Percentiles rank a stretch among this genome's conserved stretches.
phyloP scores from a whole-genome alignment of 2,329 filamentous ascomycete genomes.

The Pseudogymnoascus sp. region DNA sequence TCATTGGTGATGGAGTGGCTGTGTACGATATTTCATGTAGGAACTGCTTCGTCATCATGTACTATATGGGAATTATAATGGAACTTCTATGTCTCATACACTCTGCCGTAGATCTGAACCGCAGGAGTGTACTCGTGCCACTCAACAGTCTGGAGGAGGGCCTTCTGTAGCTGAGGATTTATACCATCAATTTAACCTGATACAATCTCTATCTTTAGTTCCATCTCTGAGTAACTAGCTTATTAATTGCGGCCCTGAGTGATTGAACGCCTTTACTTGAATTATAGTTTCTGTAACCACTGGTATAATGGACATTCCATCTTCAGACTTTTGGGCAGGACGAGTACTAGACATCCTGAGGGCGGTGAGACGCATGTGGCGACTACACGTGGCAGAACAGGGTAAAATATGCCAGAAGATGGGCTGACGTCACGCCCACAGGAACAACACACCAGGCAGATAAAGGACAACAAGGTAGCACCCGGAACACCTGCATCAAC shows the following conservation, averaged over 20 bases:
- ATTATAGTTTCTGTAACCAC: too few species aligned
- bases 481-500: neutral
- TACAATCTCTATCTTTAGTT: too few species aligned
- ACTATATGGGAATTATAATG: neutral
- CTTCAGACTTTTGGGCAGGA: too few species aligned
- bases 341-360: neutral
- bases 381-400: neutral
- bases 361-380: neutral
- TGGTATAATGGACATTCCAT: too few species aligned
- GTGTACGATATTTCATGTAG: neutral
- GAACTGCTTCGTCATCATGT: neutral
- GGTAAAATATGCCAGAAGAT: neutral
- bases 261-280: too few species aligned
- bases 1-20: neutral
- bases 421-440: neutral
- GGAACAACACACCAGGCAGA: slow-evolving; percentile 8
- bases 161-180: too few species aligned
- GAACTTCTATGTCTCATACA: neutral
- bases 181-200: too few species aligned
- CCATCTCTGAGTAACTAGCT: too few species aligned
- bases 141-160: too few species aligned
- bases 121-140: too few species aligned
- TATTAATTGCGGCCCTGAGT: too few species aligned
- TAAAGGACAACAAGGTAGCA: slow-evolving; percentile 5
- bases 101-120: neutral